Base-by-base conservation (phyloP, 2,329 filamentous ascomycete genomes). In the Neonectria punicea region DNA sequence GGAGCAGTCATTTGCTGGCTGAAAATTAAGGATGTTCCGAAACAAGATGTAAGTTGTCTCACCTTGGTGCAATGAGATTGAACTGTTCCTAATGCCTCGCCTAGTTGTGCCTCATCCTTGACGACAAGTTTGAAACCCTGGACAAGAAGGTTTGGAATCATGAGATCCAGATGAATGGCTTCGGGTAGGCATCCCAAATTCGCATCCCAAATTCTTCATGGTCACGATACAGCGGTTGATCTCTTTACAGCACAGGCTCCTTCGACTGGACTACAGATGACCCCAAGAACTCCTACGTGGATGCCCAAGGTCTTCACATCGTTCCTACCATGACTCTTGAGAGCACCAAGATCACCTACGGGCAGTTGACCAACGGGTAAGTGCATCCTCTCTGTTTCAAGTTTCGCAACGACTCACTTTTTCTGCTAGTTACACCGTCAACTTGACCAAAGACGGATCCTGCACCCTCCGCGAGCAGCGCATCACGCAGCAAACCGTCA, bases 191-290 rank as follows among this genome's bases (percentile, higher is more conserved):
- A 5, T 2, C n/a, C 9, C 2, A 1, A 1, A 10, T 2, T n/a
- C 0, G 61, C 2, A 5, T 2, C n/a, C 9, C 2, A 1, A 1
- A 10, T 2, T n/a, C 0, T 1, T 2, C 22, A 0, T 18, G 3
- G 9, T 18, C 1, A 5, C 1, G 2, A 13, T 3, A 5, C 46
- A 49, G 22, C 1, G 0, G 34, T 59, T 72, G 13, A 72, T 18
- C 1, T 16, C 5, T 6, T 5, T 2, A 4, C 18, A 73, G 71
- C 7, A 73, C 60, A 9, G 82, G 82, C 4, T 77, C 82, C 32
- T 86, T 86, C 72, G 84, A 86, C 75, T 85, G 83, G 84, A 86
- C 84, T 0, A 86, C 84, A 2, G 75, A 73, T 6, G 83, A 85
- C 67, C 65, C 76, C 0, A 72, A 73, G 59, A 86, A 86, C 69